These are phyloP conservation scores for Arabidopsis arenosa DNA, from an alignment of 345 rosid genomes.

Conservation along the genomic window DNA sequence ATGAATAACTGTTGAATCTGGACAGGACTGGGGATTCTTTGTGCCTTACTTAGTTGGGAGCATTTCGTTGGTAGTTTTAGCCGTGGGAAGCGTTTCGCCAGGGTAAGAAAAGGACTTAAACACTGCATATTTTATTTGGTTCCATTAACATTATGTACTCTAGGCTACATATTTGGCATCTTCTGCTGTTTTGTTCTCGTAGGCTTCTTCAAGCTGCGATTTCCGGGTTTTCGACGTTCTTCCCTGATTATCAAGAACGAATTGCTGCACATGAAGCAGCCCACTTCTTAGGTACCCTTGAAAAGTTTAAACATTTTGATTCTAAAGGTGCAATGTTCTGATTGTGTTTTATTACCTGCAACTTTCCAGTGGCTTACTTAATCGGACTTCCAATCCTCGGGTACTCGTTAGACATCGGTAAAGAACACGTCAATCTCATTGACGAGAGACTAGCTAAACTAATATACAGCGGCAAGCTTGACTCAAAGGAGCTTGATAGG, in stretches of 20 bases:
- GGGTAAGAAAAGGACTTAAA: constrained; percentile 58
- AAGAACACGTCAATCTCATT: constrained; percentile 91
- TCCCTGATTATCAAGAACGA: constrained; percentile 91
- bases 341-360: constrained; percentile 14
- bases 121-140: background rate
- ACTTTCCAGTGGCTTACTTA: constrained; percentile 72
- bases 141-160: background rate
- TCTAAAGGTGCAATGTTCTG: constrained; percentile 20
- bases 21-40: constrained; percentile 98
- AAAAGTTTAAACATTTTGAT: background rate
- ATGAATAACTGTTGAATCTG: constrained; percentile 12
- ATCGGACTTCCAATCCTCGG: constrained; percentile 90
- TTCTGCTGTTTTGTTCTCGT: constrained; percentile 2
- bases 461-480: constrained; percentile 92
- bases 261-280: constrained; percentile 90
- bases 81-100: constrained; percentile 83
- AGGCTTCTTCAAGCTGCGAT: constrained; percentile 96
- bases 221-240: constrained; percentile 71
- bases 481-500: constrained; percentile 87
- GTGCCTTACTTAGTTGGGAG: constrained; percentile 91
- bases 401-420: constrained; percentile 89
- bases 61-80: constrained; percentile 83
- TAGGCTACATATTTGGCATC: constrained; percentile 24
- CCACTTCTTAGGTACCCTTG: constrained; percentile 74
- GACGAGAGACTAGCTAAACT: constrained; percentile 78